These are phyloP conservation scores for Phytophthora tentaculata DNA, from an alignment of 352 stramenopile species.

Conservation along the genomic window DNA sequence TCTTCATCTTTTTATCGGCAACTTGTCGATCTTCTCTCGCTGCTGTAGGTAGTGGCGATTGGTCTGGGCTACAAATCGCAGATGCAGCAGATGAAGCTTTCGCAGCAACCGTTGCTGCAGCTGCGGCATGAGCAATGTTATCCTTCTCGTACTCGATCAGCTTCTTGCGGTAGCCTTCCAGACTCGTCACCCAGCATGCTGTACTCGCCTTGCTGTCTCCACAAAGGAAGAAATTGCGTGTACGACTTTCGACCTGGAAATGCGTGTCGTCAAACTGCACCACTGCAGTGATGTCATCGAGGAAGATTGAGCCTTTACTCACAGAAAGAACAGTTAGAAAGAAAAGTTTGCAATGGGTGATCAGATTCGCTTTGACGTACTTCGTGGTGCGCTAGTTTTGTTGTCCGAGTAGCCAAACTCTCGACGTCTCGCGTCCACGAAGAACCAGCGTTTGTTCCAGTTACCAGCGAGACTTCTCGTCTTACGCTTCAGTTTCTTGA, in stretches of 20 bases:
- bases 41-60: slow-evolving; percentile 4
- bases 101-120: slow-evolving; percentile 15
- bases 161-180: slow-evolving; percentile 84
- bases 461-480: slow-evolving; percentile 75
- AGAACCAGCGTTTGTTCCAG: slow-evolving; percentile 91
- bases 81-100: slow-evolving; percentile 15
- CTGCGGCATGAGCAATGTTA: slow-evolving; percentile 44
- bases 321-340: slow-evolving; percentile 7
- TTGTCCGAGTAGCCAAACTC: slow-evolving; percentile 80
- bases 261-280: slow-evolving; percentile 87
- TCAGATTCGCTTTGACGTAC: slow-evolving; percentile 36
- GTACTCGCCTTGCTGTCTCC: slow-evolving; percentile 86
- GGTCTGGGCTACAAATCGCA: slow-evolving; percentile 3
- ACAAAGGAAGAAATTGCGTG: slow-evolving; percentile 86
- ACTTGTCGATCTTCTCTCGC: slow-evolving; percentile 7
- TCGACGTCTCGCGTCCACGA: slow-evolving; percentile 72
- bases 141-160: slow-evolving; percentile 74
- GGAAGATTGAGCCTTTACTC: slow-evolving; percentile 72
- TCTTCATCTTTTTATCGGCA: slow-evolving; percentile 39
- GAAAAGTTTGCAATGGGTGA: not conserved
- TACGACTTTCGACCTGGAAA: slow-evolving; percentile 86
- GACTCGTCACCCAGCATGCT: slow-evolving; percentile 79
- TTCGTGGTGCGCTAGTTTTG: slow-evolving; percentile 51
- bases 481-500: slow-evolving; percentile 91
- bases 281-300: slow-evolving; percentile 89